Evolutionary conservation across 768 basidiomycete species (phyloP), one percentile per base, ranked within the genome.

Genomic region (Cystobasidiopsis lactophilus): DNA sequence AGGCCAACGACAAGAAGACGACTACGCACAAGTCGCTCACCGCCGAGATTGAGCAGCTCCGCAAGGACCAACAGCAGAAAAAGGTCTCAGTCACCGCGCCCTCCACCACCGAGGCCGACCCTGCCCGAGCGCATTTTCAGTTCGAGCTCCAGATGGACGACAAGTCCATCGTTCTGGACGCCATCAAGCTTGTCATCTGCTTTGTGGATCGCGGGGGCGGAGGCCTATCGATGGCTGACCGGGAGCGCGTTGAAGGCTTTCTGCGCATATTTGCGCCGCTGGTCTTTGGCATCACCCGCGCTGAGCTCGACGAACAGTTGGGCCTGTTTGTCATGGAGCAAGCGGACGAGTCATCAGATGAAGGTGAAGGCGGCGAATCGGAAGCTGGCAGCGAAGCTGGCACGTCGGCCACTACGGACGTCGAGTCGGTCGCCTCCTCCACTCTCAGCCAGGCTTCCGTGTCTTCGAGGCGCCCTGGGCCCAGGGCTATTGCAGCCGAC

Each of bases 1-100:
- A 95, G 70, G 73, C 73, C 52, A 86, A 85, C 67, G 93, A 98
- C 72, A 95, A 93, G 75, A 85, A 86, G 70, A 62, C 63, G 1
- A 82, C 86, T 62, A 89, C 82, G 3, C 74, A 82, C 35, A 88
- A 85, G 64, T 70, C 78, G 58, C 82, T 91, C 60, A 77, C 84
- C 30, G 70, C 68, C 33, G 80, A 89, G 52, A 80, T 89, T 60
- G 84, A 85, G 65, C 60, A 64, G 43, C 70, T 77, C 53, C 77
- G 77, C 11, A 56, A 62, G 19, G 68, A 70, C 53, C 67, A 68
- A 59, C 58, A 55, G 30, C 63, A 65, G 41, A 60, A 63, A 31
- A 60, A 65, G 13, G 62, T 65, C 38, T n/a, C n/a, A n/a, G 63
- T 65, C 30, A 52, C 62, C 14, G 55, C 50, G 1, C 38, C 35